Evolutionary conservation across 176 grass and related monocot species (phyloP).

Genomic region (Lolium multiflorum): DNA sequence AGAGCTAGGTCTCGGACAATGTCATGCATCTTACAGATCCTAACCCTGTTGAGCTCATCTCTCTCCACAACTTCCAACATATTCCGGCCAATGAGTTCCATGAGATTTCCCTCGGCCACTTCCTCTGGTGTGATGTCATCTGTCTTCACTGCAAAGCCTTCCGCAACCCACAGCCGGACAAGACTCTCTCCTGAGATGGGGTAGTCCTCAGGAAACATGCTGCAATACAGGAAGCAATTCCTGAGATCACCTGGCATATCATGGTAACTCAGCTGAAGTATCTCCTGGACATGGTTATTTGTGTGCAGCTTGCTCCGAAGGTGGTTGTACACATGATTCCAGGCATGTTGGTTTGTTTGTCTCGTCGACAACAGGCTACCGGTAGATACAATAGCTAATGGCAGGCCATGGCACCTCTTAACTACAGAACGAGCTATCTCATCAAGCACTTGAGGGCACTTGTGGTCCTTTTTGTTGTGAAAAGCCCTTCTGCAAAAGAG

Average conservation of each 20-base stretch:
- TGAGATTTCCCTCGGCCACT: background rate
- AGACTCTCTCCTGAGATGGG: background rate
- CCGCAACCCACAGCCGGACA: background rate
- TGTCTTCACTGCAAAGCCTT: background rate
- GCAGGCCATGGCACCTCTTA: background rate
- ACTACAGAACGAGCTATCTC: background rate
- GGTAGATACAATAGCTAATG: background rate
- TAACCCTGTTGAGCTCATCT: background rate
- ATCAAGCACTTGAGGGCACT: background rate
- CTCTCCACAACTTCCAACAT: background rate
- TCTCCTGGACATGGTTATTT: background rate
- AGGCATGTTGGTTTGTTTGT: background rate
- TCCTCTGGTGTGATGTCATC: background rate
- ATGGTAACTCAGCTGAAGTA: background rate
- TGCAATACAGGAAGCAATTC: background rate
- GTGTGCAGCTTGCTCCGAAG: background rate
- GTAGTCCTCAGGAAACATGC: background rate
- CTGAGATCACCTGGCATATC: background rate
- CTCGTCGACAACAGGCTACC: background rate
- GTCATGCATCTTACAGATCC: background rate
- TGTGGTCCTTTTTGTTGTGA: background rate
- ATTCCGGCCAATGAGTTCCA: background rate
- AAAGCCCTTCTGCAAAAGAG: background rate
- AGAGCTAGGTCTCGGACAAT: background rate
- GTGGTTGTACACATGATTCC: background rate